These are phyloP conservation scores for Cetraspora pellucida DNA, from an alignment of 192 early-diverging fungal species.

Conservation along the genomic window DNA sequence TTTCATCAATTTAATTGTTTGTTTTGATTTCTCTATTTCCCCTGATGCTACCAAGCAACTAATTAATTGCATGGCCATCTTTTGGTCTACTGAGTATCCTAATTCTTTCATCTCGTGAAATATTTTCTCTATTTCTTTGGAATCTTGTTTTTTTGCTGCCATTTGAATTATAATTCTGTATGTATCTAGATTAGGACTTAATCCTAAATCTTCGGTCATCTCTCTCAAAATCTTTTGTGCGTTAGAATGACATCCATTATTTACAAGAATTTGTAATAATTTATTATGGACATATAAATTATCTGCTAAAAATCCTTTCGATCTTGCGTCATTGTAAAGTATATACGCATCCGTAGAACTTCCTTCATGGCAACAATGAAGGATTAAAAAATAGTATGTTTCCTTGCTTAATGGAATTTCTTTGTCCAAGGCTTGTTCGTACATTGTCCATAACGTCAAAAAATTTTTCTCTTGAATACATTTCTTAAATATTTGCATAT, in stretches of 20 bases:
- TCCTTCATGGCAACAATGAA: neutral
- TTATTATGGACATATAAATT: neutral
- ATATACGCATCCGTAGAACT: neutral
- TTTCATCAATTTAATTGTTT: neutral
- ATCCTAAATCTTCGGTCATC: conserved; percentile 3
- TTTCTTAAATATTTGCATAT: neutral
- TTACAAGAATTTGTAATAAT: neutral
- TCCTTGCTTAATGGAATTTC: neutral
- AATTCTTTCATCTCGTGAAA: neutral
- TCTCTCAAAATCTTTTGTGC: neutral
- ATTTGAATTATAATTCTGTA: conserved; percentile 4
- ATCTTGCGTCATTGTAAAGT: conserved; percentile 18
- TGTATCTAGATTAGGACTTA: neutral
- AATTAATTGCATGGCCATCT: neutral
- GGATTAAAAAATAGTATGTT: neutral
- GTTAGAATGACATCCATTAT: neutral
- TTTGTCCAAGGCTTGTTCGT: neutral
- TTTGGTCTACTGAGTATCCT: neutral
- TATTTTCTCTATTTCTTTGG: neutral
- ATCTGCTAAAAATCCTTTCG: neutral
- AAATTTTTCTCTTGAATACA: neutral
- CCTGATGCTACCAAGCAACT: neutral
- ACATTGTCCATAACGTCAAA: neutral
- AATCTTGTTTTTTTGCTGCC: neutral
- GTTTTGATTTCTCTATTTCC: neutral